Evolutionary conservation across 495 filamentous ascomycete species (phyloP).

Genomic region (Penicillium malachiteum): DNA sequence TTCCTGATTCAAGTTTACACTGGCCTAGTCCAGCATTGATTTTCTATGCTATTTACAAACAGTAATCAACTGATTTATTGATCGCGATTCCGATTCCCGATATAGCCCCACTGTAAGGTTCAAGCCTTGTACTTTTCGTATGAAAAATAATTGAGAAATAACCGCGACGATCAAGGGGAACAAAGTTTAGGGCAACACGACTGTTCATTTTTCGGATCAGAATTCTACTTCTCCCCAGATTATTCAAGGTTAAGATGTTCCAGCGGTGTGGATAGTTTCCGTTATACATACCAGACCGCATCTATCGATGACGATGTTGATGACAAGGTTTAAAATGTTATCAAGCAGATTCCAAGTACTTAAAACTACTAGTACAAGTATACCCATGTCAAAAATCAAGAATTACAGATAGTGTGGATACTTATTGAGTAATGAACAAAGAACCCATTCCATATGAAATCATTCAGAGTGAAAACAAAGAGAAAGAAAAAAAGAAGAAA

Average conservation of each 20-base stretch:
- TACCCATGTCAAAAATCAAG: background rate
- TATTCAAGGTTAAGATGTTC: background rate
- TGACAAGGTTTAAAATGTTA: background rate
- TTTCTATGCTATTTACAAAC: no score
- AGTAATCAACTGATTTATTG: background rate
- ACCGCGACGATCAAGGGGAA: background rate
- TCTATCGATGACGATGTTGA: constrained; percentile 3
- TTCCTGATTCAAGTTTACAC: background rate
- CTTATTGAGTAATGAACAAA: background rate
- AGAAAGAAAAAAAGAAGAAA: background rate
- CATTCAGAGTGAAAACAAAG: background rate
- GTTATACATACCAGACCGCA: constrained; percentile 14
- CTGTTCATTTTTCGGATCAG: background rate
- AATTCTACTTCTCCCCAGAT: background rate
- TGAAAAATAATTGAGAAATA: background rate
- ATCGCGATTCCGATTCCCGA: background rate
- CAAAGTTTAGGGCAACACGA: constrained; percentile 3
- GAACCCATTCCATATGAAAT: background rate
- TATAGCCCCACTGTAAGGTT: background rate
- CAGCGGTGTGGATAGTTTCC: background rate
- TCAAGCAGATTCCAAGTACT: background rate
- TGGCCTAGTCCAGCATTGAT: no score
- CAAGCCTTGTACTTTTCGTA: background rate
- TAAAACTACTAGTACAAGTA: background rate
- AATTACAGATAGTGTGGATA: no score